Evolutionary conservation across 2,329 filamentous ascomycete genomes (phyloP).

Genomic region (Verticillium nubilum): DNA sequence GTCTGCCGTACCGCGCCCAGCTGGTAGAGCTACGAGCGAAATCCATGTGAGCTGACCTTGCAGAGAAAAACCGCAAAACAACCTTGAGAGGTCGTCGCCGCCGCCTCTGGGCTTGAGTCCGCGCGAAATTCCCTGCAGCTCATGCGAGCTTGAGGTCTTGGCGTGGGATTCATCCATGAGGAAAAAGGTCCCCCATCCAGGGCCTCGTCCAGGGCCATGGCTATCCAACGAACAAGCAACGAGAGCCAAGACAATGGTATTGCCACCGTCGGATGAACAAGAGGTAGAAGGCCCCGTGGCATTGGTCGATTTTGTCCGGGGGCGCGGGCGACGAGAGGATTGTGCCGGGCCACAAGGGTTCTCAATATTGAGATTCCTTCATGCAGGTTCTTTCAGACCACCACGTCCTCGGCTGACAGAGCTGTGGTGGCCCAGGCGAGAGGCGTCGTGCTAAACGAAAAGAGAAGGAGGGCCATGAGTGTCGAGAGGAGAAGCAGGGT

Average conservation of each 20-base stretch:
- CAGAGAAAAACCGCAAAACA: neutral
- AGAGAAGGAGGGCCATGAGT: neutral
- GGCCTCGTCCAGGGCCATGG: neutral
- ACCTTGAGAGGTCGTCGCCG: neutral
- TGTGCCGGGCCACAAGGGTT: neutral
- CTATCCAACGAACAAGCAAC: neutral
- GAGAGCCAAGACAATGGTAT: neutral
- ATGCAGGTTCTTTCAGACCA: neutral
- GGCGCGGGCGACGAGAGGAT: neutral
- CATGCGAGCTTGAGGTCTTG: neutral
- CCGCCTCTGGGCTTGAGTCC: neutral
- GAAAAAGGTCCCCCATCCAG: neutral
- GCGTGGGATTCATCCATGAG: neutral
- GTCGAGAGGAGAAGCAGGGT: neutral
- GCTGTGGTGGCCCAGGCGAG: neutral
- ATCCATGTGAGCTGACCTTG: neutral
- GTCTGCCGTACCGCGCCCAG: neutral
- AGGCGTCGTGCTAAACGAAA: neutral
- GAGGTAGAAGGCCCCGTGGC: neutral
- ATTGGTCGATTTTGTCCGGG: neutral
- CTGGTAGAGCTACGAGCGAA: neutral
- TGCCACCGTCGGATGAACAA: neutral
- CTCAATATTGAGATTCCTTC: neutral
- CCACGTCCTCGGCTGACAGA: neutral
- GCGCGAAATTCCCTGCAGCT: neutral